A percentile compares a stretch with the other conserved stretches of the same genome.
phyloP scores from a whole-genome alignment of 2,329 filamentous ascomycete species.

The Paraconiothyrium brasiliense region DNA sequence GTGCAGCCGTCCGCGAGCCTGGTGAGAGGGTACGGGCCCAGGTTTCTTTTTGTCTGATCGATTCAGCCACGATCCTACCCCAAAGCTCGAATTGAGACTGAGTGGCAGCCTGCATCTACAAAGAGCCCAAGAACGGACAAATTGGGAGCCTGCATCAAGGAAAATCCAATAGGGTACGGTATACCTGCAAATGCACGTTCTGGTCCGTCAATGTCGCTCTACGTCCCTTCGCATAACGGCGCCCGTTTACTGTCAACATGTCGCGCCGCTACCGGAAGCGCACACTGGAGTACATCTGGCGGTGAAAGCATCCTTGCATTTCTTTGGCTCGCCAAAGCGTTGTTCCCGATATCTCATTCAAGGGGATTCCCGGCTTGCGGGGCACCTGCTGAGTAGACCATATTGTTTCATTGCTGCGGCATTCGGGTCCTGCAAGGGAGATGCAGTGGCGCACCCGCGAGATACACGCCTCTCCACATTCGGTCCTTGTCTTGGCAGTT shows the following conservation, averaged over 20 bases:
- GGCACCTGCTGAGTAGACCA: conserved; percentile 2
- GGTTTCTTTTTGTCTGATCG: conserved; percentile 30
- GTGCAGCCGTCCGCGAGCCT: conserved; percentile 36
- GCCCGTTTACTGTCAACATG: conserved; percentile 28
- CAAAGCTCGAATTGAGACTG: conserved; percentile 29
- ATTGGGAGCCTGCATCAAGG: conserved; percentile 21
- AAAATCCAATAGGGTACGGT: conserved; percentile 11
- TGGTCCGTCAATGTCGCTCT: conserved; percentile 33
- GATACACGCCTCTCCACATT: conserved; percentile 11
- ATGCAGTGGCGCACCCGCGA: conserved; percentile 10
- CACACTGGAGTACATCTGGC: conserved; percentile 21
- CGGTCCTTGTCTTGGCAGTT: background rate
- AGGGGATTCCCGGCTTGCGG: conserved; percentile 13
- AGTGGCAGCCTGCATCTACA: conserved; percentile 24
- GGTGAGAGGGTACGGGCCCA: conserved; percentile 30
- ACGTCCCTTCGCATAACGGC: conserved; percentile 28
- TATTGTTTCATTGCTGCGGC: conserved; percentile 16
- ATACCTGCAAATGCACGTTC: conserved; percentile 35
- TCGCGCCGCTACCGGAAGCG: conserved; percentile 24
- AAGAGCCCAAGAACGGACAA: conserved; percentile 18
- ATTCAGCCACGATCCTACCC: conserved; percentile 36
- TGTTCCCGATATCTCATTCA: conserved; percentile 5
- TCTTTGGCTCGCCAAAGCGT: conserved; percentile 12
- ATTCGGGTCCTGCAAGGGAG: conserved; percentile 13
- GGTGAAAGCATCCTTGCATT: conserved; percentile 26